Evolutionary conservation across 169 alveolate species (phyloP).

Genomic region (Eimeria acervulina): DNA sequence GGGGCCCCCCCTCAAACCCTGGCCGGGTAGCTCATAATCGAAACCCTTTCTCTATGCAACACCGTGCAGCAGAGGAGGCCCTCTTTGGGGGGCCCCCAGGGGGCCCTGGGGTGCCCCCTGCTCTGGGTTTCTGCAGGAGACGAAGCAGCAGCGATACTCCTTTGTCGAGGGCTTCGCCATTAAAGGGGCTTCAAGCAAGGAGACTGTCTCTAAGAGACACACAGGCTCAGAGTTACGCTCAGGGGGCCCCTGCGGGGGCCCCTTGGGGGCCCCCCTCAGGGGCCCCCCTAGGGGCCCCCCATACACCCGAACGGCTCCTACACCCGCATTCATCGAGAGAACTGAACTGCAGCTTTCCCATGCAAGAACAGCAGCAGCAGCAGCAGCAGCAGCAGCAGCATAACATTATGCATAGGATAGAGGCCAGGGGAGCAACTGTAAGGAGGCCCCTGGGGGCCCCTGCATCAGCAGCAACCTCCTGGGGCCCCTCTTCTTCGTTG

Average conservation of each 20-base stretch:
- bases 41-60: not conserved
- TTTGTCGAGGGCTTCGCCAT: not conserved
- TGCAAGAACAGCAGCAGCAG: not conserved
- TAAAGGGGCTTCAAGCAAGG: not conserved
- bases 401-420: not conserved
- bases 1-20: too few species aligned
- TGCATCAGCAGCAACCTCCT: not conserved
- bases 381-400: constrained; percentile 19
- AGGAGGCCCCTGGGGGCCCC: constrained; percentile 31
- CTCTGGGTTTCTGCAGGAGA: not conserved
- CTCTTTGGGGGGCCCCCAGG: not conserved
- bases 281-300: not conserved
- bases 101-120: not conserved
- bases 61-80: constrained; percentile 10
- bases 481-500: constrained; percentile 11
- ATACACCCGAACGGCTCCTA: not conserved
- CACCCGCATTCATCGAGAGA: not conserved
- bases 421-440: not conserved
- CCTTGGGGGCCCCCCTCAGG: too few species aligned
- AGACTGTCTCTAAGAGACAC: constrained; percentile 1
- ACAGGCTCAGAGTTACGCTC: not conserved
- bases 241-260: not conserved
- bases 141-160: constrained; percentile 25
- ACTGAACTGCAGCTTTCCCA: not conserved
- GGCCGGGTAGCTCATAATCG: not conserved